A percentile compares a stretch with the other conserved stretches of the same genome.
These are phyloP conservation scores for Phanerochaete sordida DNA, from an alignment of 768 basidiomycete species.

Conservation along the genomic window DNA sequence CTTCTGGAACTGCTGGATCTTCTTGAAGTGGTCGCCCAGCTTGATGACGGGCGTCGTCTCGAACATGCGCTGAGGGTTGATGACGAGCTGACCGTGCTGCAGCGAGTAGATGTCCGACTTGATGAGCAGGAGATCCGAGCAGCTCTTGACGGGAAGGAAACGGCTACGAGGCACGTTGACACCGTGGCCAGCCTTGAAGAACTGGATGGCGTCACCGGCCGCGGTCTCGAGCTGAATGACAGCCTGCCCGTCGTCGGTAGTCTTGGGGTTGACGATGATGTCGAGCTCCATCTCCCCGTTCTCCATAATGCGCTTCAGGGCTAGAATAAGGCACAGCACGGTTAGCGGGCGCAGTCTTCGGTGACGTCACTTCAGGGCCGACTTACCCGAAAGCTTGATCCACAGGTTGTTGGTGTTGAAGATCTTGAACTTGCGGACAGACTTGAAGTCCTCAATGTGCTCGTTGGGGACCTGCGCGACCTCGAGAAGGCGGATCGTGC, in stretches of 20 bases:
- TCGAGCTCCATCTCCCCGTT: conserved; percentile 67
- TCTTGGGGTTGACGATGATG: conserved; percentile 76
- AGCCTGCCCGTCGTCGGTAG: conserved; percentile 62
- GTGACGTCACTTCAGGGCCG: neutral
- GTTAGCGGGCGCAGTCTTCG: neutral
- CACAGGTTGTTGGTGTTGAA: conserved; percentile 74
- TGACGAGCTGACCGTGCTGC: conserved; percentile 63
- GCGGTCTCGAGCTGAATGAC: conserved; percentile 80
- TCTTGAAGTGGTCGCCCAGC: conserved; percentile 77
- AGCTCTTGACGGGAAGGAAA: conserved; percentile 65
- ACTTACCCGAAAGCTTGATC: conserved; percentile 45
- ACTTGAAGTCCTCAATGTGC: conserved; percentile 74
- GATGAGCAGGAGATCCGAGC: conserved; percentile 62
- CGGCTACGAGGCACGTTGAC: conserved; percentile 72
- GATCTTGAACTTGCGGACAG: conserved; percentile 77
- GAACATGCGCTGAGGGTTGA: conserved; percentile 58
- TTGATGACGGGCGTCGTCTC: conserved; percentile 69
- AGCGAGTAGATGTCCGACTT: conserved; percentile 70
- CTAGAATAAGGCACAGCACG: conserved; percentile 23
- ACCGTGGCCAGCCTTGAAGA: conserved; percentile 62
- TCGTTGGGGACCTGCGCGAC: conserved; percentile 73
- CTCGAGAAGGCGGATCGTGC: conserved; percentile 64
- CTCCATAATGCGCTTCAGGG: conserved; percentile 75
- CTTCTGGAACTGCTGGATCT: conserved; percentile 67
- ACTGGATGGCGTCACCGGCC: conserved; percentile 73